Evolutionary conservation across 805 yeast genomes (phyloP).

Genomic region (Wickerhamomyces chambardii): DNA sequence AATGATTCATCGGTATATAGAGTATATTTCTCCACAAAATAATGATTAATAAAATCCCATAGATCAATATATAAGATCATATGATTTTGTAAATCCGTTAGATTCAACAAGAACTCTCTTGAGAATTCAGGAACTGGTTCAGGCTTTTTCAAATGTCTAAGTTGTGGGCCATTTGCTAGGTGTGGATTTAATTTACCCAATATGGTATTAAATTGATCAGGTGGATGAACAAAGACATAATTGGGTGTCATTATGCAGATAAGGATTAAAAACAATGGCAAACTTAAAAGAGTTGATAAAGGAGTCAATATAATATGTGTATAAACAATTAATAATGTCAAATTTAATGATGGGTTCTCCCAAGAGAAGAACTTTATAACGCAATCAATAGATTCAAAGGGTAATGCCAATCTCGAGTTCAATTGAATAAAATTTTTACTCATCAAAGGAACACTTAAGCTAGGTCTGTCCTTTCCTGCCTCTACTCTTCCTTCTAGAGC

Average conservation of each 20-base stretch:
- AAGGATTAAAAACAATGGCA: conserved; percentile 48
- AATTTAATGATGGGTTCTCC: conserved; percentile 53
- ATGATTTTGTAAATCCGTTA: conserved; percentile 80
- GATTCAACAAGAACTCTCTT: conserved; percentile 65
- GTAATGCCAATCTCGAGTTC: conserved; percentile 51
- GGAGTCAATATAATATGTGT: conserved; percentile 58
- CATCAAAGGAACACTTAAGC: conserved; percentile 60
- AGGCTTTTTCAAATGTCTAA: conserved; percentile 40
- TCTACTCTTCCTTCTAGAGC: conserved; percentile 45
- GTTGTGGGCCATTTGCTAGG: conserved; percentile 42
- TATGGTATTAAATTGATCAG: conserved; percentile 31
- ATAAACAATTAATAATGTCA: conserved; percentile 41
- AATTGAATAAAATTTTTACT: conserved; percentile 56
- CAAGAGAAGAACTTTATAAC: conserved; percentile 49
- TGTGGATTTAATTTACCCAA: conserved; percentile 27
- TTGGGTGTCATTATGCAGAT: conserved; percentile 60
- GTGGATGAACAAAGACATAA: conserved; percentile 52
- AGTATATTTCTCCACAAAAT: conserved; percentile 42
- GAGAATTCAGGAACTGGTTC: conserved; percentile 74
- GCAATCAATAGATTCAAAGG: conserved; percentile 54
- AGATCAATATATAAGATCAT: conserved; percentile 54
- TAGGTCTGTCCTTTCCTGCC: conserved; percentile 57
- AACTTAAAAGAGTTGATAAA: conserved; percentile 31
- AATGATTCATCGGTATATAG: conserved; percentile 55
- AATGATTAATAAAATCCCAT: conserved; percentile 46